A percentile compares a stretch with the other conserved stretches of the same genome.
Conservation (phyloP, 2,329 filamentous ascomycete genomes). For the Verruconis gallopava region DNA sequence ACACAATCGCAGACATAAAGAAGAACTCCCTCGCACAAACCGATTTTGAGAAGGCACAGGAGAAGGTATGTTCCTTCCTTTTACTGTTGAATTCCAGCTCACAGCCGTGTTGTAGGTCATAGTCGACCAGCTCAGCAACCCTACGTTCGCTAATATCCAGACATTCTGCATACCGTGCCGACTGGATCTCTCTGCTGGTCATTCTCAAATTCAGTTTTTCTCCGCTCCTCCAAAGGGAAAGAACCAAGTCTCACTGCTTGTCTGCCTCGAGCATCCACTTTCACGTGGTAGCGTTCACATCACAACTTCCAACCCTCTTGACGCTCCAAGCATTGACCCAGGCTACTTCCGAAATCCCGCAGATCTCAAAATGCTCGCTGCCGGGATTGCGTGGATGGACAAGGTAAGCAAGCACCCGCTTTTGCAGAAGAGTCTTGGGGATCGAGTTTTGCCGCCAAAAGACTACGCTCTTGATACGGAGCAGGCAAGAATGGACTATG, state of each 20-base stretch:
- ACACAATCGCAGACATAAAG: conserved; percentile 19
- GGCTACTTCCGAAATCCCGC: conserved; percentile 3
- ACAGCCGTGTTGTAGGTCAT: conserved; percentile 12
- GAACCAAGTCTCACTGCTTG: conserved; percentile 8
- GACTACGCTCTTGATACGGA: not conserved
- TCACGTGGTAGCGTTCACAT: conserved; percentile 22
- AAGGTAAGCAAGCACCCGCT: not conserved
- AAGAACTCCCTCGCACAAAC: conserved; percentile 22
- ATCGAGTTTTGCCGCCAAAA: not conserved
- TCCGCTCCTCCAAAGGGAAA: conserved; percentile 15
- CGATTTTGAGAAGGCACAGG: conserved; percentile 23
- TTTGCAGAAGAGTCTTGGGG: not conserved
- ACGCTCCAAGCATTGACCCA: conserved; percentile 3
- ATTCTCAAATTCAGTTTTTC: conserved; percentile 21
- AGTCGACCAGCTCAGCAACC: conserved; percentile 16
- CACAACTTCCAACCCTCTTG: not conserved
- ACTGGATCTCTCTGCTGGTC: conserved; percentile 19
- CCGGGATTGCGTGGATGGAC: not conserved
- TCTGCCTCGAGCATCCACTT: conserved; percentile 20
- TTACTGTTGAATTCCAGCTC: not conserved
- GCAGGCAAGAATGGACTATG: conserved; percentile 2
- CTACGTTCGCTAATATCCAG: conserved; percentile 13
- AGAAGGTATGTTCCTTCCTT: conserved; percentile 15
- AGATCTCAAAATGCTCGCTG: not conserved
- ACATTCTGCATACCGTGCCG: conserved; percentile 19